Evolutionary conservation across 768 basidiomycete genomes (phyloP), one percentile per base, ranked within the genome.

Genomic region (Mycena vitilis): DNA sequence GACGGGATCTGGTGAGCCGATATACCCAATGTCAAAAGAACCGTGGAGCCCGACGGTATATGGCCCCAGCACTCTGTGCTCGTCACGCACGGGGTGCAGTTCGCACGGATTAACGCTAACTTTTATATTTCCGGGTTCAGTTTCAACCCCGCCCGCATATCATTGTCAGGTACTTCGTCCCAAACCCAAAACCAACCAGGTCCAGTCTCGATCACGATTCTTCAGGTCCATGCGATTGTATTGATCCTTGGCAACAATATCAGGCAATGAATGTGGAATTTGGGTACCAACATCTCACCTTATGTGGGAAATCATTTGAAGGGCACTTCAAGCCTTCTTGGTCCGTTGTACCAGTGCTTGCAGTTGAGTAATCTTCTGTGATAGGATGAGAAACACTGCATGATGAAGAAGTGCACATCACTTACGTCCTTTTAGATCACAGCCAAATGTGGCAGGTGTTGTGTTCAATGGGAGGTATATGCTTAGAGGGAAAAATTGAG

Each of bases 141-240:
- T 48, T 48, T 48, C 47, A 48, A 48, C 47, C 47, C n/a, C 12
- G 47, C 47, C 47, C 47, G 47, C 47, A 48, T 48, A 48, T 48
- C 47, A 48, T 48, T 22, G n/a, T 22, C 20, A 48, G 47, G 16
- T 48, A 22, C 23, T 40, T 48, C 47, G 16, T 48, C 47, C n/a
- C 47, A 48, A 48, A 20, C 47, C 47, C n/a, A 6, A 48, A 5
- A 22, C 47, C n/a, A 48, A 48, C 47, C n/a, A 22, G 47, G 20
- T 48, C 47, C n/a, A 7, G n/a, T 48, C 47, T 22, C 47, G 6
- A 48, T n/a, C 47, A 22, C 18, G 5, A 48, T 48, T 48, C 47
- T 22, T 48, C n/a, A 48, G 4, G n/a, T 48, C 47, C 47, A 20
- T 8, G 23, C 47, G 5, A 20, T 48, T 48, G 47, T 48, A 48